phyloP scores from a whole-genome alignment of 441 rosid genomes.

The Heliophila coronopifolia region DNA sequence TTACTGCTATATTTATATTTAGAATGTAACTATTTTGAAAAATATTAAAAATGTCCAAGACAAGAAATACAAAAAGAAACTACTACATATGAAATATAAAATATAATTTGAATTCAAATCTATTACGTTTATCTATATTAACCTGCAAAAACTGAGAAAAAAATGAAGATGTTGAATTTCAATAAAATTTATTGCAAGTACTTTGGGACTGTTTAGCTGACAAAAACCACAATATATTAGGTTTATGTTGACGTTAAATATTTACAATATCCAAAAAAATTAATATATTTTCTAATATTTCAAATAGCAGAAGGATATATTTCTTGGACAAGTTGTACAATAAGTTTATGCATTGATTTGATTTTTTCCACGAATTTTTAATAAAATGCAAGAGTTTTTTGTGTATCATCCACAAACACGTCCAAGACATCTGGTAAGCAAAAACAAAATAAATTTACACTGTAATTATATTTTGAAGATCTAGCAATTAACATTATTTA shows the following conservation, averaged over 20 bases:
- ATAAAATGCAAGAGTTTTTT: not conserved
- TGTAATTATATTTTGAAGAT: too few species aligned
- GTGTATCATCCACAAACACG: not conserved
- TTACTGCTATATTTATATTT: not conserved
- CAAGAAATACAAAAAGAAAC: not conserved
- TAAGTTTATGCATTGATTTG: not conserved
- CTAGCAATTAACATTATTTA: too few species aligned
- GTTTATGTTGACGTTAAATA: too few species aligned
- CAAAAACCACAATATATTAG: not conserved
- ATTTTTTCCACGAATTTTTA: not conserved
- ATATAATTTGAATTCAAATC: not conserved
- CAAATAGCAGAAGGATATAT: too few species aligned
- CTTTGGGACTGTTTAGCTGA: not conserved
- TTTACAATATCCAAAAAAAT: too few species aligned
- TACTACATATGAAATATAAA: not conserved
- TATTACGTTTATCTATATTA: not conserved
- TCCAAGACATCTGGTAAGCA: too few species aligned
- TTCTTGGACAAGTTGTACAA: too few species aligned
- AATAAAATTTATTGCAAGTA: not conserved
- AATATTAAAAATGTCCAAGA: not conserved
- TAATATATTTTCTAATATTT: too few species aligned
- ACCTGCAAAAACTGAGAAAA: not conserved
- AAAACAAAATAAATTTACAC: too few species aligned
- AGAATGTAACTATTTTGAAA: not conserved
- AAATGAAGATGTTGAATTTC: not conserved